Evolutionary conservation across 306 rosid species (phyloP).

Genomic region (Trifolium repens): DNA sequence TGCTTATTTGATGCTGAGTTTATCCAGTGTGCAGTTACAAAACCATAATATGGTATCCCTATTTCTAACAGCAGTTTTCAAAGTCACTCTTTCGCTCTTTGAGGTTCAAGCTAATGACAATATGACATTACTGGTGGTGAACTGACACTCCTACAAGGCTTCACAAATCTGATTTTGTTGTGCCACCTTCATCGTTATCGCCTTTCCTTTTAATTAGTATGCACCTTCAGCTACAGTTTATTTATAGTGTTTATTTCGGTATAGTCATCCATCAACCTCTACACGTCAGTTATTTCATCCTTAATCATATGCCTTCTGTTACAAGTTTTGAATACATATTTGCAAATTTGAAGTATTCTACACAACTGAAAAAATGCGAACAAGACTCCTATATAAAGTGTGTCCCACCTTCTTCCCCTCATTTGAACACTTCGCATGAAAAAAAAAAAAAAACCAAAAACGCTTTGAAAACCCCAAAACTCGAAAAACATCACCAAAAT

Average conservation of each 20-base stretch:
- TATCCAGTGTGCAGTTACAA: background rate
- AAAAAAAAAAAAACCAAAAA: no score
- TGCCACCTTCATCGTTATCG: background rate
- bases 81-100: background rate
- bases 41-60: background rate
- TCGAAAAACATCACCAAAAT: no score
- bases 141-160: background rate
- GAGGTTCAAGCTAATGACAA: background rate
- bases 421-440: no score
- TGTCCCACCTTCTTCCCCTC: no score
- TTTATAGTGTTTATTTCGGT: background rate
- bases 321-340: background rate
- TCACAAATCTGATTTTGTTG: background rate
- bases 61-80: constrained; percentile 10
- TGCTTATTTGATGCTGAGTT: constrained; percentile 28
- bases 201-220: background rate
- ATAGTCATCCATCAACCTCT: background rate
- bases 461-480: no score
- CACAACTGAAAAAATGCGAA: background rate
- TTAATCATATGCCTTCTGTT: background rate
- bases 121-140: background rate
- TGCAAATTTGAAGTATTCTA: background rate
- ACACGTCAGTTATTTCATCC: background rate
- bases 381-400: no score
- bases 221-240: background rate